Base-by-base conservation (phyloP, 306 rosid genomes). In the Echinosophora koreensis region DNA sequence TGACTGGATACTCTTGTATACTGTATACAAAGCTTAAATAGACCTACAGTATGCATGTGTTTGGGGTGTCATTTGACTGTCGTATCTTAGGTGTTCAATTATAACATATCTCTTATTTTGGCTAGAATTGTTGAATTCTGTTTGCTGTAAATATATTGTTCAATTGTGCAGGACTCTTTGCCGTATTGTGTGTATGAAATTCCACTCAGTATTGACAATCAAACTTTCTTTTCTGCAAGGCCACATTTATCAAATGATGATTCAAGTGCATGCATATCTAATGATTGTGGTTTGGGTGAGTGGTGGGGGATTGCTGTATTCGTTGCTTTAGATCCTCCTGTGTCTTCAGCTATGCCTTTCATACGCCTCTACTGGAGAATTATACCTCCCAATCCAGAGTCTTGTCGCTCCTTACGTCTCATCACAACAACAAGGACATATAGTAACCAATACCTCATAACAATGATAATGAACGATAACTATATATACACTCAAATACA, bases 381-480 rank as follows among this genome's bases (percentile, higher is more conserved):
- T 32, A 60, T 50, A 50, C 14, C 61, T 4, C 15, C 74, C 8
- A 28, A 69, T 50, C 61, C 74, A 4, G 61, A 50, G 15, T 30
- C 74, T 50, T 60, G 74, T n/a, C 74, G 47, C 60, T 50, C 74
- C 44, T 49, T 68, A 49, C n/a, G 49, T 47, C 73, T 68, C 42
- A 47, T 42, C 13, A 47, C 73, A n/a, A 38, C 73, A 8, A 38
- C 57, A 2, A 39, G 14, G 56, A 38, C 72, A 13, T 56, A 66
- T 66, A 44, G 46, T 66, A 7, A 46, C 5, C n/a, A 18, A 12
- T 66, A 56, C 73, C 73, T 68, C 8, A 42, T 68, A 3, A 68
- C 73, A 68, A 28, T 68, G 73, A 47, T 68, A 47, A 47, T 68
- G 73, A 68, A 6, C 14, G 73, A 68, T 52, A 49, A 47, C 4